Percentiles rank a stretch among this genome's conserved stretches.
phyloP scores from a whole-genome alignment of 306 rosid genomes.

The Quercus gilva region DNA sequence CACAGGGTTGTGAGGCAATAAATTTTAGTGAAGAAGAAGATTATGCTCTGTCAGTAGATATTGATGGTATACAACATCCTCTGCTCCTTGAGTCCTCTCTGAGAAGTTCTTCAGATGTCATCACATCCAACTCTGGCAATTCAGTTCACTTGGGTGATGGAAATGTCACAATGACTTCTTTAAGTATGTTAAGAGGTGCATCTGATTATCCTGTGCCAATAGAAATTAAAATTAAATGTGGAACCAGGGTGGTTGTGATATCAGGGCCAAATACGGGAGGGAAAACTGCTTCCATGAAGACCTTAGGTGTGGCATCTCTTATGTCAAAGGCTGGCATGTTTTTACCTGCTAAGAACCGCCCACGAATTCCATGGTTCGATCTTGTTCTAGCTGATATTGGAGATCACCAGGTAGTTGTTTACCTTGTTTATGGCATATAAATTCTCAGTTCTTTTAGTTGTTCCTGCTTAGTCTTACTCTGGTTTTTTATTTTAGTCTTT shows the following conservation, averaged over 20 bases:
- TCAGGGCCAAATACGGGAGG: constrained; percentile 99
- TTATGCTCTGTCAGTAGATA: constrained; percentile 42
- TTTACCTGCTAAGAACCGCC: constrained; percentile 74
- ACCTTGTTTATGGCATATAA: constrained; percentile 28
- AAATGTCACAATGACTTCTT: constrained; percentile 25
- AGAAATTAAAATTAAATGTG: constrained; percentile 70
- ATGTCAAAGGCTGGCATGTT: constrained; percentile 98
- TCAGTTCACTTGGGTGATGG: constrained; percentile 26
- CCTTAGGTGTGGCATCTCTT: constrained; percentile 83
- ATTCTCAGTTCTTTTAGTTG: constrained; percentile 30
- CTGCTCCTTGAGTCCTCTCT: constrained; percentile 67
- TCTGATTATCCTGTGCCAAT: constrained; percentile 78
- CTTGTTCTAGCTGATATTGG: constrained; percentile 89
- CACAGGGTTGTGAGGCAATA: constrained; percentile 32
- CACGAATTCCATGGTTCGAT: constrained; percentile 95
- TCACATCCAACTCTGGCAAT: constrained; percentile 31
- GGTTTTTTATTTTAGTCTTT: constrained; percentile 70
- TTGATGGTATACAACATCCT: constrained; percentile 74
- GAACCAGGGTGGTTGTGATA: constrained; percentile 84
- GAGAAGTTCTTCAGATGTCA: constrained; percentile 29
- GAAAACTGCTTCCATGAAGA: constrained; percentile 94
- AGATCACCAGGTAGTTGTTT: constrained; percentile 84
- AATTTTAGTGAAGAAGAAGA: constrained; percentile 25
- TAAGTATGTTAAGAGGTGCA: constrained; percentile 28
- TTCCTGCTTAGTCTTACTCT: constrained; percentile 47